phyloP scores from a whole-genome alignment of 2,329 filamentous ascomycete genomes.

The Diplodia mutila region DNA sequence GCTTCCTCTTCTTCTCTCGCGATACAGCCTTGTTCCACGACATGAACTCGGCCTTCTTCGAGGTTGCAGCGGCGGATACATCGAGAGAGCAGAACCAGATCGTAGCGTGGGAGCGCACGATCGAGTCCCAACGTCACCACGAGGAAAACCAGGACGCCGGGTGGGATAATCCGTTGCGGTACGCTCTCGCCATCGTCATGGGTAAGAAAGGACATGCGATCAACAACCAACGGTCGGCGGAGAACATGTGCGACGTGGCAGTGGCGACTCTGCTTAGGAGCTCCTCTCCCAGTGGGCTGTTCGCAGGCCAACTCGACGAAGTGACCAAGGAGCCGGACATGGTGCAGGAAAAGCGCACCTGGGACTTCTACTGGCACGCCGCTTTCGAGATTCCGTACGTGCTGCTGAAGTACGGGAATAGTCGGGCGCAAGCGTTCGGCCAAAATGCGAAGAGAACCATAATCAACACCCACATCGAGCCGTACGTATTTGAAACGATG shows the following conservation, averaged over 20 bases:
- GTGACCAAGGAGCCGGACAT: constrained; percentile 5
- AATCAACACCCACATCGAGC: constrained; percentile 1
- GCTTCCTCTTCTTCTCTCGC: constrained; percentile 27
- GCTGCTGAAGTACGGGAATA: constrained; percentile 12
- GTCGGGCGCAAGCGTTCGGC: neutral
- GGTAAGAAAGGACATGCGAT: neutral
- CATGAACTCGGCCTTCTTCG: constrained; percentile 5
- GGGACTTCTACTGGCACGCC: constrained; percentile 21
- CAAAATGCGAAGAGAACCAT: neutral
- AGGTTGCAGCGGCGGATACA: neutral
- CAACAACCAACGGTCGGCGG: neutral
- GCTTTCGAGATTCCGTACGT: constrained; percentile 27
- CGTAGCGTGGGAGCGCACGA: neutral
- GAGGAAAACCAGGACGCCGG: constrained; percentile 15
- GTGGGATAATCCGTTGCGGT: constrained; percentile 19
- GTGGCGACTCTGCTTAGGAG: neutral
- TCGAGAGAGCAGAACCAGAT: neutral
- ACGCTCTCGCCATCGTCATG: constrained; percentile 15
- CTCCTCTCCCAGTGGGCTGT: neutral
- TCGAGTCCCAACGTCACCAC: constrained; percentile 7
- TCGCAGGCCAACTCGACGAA: constrained; percentile 6
- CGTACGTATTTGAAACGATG: neutral
- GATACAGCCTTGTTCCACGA: constrained; percentile 26
- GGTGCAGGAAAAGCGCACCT: neutral
- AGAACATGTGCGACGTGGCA: neutral